Base-by-base conservation (phyloP, 345 rosid species). In the Lagerstroemia speciosa region DNA sequence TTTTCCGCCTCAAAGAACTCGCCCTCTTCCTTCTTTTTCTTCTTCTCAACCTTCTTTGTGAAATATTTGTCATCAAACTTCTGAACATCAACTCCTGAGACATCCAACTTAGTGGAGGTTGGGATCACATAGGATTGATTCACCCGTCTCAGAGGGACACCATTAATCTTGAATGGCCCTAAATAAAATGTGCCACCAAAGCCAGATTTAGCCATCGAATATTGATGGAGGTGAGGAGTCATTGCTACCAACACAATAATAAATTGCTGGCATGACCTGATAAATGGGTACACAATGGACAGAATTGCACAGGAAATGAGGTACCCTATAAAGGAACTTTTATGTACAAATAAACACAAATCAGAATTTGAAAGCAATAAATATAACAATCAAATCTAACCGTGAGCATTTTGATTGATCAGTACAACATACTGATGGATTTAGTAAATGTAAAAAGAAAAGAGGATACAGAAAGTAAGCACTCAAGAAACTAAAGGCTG, bases 1-100 rank as follows among this genome's bases (percentile, higher is more conserved):
- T 82, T 85, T 66, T 89, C 90, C 5, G 81, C 82, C 69, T 90
- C 96, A 58, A 90, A 86, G 84, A 90, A 92, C 77, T 90, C 90
- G 30, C 84, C 89, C 64, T 90, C 95, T 15, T 80, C 74, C 78
- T 90, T 87, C 80, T 81, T 84, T 31, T 83, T 85, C 81, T 85
- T 92, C 83, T 87, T 92, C 74, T 82, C 88, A 0, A 68, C 87
- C 64, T 79, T 80, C 92, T 90, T 93, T 65, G 78, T 83, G 53
- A 89, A 89, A 76, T 87, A 87, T 69, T 81, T 83, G 70, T 85
- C 96, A 41, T 89, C 92, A 31, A 83, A 81, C 72, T 88, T 90
- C 3, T 88, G 93, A 3, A 83, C 76, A 58, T 69, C 81, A 29
- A 83, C 86, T 2, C 88, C 92, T 24, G 94, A n/a, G n/a, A n/a